Evolutionary conservation across 2,329 filamentous ascomycete genomes (phyloP).

Genomic region (Allantophomopsis cytisporea): DNA sequence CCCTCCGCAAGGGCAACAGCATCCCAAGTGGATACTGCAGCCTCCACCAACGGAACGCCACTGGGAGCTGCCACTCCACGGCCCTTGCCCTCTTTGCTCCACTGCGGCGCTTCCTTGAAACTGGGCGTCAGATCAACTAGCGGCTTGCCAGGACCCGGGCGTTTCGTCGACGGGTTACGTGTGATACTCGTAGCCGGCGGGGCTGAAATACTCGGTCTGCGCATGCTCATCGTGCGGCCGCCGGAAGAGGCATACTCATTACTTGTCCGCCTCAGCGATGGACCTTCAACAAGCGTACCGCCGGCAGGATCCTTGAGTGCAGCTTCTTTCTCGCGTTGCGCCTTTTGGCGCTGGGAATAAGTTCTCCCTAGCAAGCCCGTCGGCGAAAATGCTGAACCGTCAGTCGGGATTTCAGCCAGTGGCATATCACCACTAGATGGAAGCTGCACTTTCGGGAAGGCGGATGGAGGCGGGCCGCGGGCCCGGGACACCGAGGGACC

Average conservation of each 20-base stretch:
- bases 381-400: constrained; percentile 24
- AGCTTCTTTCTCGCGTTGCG: constrained; percentile 12
- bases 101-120: constrained; percentile 50
- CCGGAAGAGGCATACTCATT: constrained; percentile 23
- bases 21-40: constrained; percentile 19
- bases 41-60: constrained; percentile 31
- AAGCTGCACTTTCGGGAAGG: constrained; percentile 1
- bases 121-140: constrained; percentile 54
- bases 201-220: constrained; percentile 14
- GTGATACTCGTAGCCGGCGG: constrained; percentile 5
- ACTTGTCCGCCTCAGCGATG: constrained; percentile 30
- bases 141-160: constrained; percentile 29
- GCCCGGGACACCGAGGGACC: constrained; percentile 1
- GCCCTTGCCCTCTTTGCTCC: constrained; percentile 36
- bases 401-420: constrained; percentile 4
- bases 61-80: constrained; percentile 26
- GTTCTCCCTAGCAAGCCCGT: constrained; percentile 31
- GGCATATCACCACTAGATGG: constrained; percentile 7
- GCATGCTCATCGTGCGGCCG: constrained; percentile 10
- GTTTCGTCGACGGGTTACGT: constrained; percentile 3
- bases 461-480: constrained; percentile 9
- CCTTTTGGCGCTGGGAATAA: constrained; percentile 30
- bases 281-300: constrained; percentile 38
- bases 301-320: constrained; percentile 16
- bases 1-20: background rate